Evolutionary conservation across 257 asterid species (phyloP), one percentile per base, ranked within the genome.

Genomic region (Nicotiana knightiana): DNA sequence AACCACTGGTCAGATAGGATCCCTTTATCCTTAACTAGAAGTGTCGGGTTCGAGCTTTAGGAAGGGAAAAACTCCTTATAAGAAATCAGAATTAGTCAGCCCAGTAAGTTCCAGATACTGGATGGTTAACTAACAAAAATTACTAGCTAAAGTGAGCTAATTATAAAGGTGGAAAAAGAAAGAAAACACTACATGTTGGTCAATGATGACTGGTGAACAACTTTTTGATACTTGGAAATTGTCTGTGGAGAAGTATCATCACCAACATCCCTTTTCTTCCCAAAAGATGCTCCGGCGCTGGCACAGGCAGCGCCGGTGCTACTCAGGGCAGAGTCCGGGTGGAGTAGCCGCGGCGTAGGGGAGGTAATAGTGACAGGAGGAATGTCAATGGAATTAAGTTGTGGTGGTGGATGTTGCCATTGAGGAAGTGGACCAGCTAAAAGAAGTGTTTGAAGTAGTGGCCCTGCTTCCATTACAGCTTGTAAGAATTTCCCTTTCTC

Each of bases 341-440:
- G 87, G 67, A 82, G 78, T 9, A 86, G 81, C 58, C 73, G 81
- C 3, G 90, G 82, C 28, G 71, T 79, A 3, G 92, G 88, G 8
- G 98, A 87, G 13, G 90, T 83, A 68, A 93, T 87, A 10, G 97
- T 88, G 83, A 96, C 99, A 24, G 94, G 98, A 30, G 99, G 99
- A 53, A 96, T 96, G 86, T 96, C 98, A 2, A 86, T 77, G 61
- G 99, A 86, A 90, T 87, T 94, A 59, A 96, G 97, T 54, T 92
- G 94, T 4, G 99, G 99, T 0, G 99, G 99, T 21, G 99, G 99
- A 70, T 92, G 97, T 82, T 93, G 99, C 98, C 98, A 94, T 85
- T 89, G 97, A 46, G 98, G 98, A 3, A 96, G 97, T 12, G 99
- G 99, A 8, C 98, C 98, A 0, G 99, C 97, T n/a, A 94, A 61